A percentile compares a stretch with the other conserved stretches of the same genome.
phyloP scores from a whole-genome alignment of 2,329 filamentous ascomycete species.

The Neonectria ditissima region DNA sequence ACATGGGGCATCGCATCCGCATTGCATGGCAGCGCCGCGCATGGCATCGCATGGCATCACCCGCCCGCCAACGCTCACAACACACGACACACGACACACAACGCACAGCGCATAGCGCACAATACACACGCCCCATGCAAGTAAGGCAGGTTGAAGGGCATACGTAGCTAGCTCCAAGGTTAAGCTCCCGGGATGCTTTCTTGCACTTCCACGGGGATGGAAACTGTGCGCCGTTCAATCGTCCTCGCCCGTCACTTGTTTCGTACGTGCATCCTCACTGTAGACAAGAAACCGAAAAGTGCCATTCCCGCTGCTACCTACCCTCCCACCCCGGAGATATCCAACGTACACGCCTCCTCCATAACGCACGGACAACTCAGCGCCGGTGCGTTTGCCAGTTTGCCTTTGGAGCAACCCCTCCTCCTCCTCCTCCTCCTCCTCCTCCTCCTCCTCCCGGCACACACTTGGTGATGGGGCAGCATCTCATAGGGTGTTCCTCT shows the following conservation, averaged over 20 bases:
- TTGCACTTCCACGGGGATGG: background rate
- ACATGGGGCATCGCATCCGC: conserved; percentile 3
- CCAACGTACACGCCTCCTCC: conserved; percentile 43
- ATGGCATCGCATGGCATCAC: background rate
- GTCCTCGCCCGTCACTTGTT: background rate
- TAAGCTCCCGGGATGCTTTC: background rate
- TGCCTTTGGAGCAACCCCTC: background rate
- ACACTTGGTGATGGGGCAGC: conserved; percentile 55
- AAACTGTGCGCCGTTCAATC: background rate
- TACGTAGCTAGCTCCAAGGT: background rate
- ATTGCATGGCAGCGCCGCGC: background rate
- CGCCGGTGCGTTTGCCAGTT: conserved; percentile 30
- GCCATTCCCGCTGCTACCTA: conserved; percentile 2
- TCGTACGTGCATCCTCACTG: background rate
- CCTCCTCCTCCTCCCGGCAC: background rate
- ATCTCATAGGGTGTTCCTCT: conserved; percentile 54
- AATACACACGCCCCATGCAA: conserved; percentile 17
- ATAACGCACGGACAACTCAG: conserved; percentile 50
- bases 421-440: no score
- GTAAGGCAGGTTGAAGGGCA: background rate
- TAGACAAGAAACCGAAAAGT: background rate
- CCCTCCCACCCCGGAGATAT: background rate
- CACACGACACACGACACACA: conserved; percentile 10
- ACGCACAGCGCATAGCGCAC: no score
- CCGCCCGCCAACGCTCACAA: conserved; percentile 18